These are phyloP conservation scores for Agrostemma githago DNA, from an alignment of 148 eudicot species.

Conservation along the genomic window DNA sequence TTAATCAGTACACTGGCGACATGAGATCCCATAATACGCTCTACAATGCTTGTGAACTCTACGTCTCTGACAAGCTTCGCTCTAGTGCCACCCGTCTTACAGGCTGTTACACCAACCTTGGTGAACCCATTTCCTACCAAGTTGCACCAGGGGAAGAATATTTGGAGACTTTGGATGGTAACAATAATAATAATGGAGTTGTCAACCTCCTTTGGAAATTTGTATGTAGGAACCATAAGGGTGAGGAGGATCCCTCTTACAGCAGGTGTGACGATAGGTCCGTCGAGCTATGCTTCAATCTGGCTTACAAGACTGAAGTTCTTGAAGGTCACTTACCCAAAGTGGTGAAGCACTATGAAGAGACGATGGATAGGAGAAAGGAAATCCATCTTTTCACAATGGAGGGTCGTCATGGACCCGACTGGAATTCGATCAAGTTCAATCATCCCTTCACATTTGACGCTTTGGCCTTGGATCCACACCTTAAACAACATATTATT, in stretches of 20 bases:
- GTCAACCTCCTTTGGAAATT: not conserved
- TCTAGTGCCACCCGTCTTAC: not conserved
- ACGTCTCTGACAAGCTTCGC: slow-evolving; percentile 5
- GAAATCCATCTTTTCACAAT: slow-evolving; percentile 6
- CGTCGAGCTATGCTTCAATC: not conserved
- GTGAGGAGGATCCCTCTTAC: not conserved
- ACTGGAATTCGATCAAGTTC: slow-evolving; percentile 8
- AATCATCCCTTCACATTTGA: slow-evolving; percentile 39
- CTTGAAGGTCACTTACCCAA: slow-evolving; percentile 9
- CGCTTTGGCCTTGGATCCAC: slow-evolving; percentile 34
- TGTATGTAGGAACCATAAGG: not conserved
- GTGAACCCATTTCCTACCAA: not conserved
- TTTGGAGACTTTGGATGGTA: not conserved
- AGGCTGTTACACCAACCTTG: not conserved
- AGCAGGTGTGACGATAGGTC: not conserved
- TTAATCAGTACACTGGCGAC: not conserved
- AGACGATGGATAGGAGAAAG: not conserved
- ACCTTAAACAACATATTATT: slow-evolving; percentile 12
- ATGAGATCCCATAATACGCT: not conserved
- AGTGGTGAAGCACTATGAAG: slow-evolving; percentile 7
- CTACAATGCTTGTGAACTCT: not conserved
- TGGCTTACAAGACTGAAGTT: slow-evolving; percentile 5
- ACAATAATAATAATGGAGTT: not conserved
- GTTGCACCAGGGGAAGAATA: slow-evolving; percentile 12
- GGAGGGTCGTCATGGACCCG: not conserved